Evolutionary conservation across 345 rosid species (phyloP).

Genomic region (Syzygium aqueum): DNA sequence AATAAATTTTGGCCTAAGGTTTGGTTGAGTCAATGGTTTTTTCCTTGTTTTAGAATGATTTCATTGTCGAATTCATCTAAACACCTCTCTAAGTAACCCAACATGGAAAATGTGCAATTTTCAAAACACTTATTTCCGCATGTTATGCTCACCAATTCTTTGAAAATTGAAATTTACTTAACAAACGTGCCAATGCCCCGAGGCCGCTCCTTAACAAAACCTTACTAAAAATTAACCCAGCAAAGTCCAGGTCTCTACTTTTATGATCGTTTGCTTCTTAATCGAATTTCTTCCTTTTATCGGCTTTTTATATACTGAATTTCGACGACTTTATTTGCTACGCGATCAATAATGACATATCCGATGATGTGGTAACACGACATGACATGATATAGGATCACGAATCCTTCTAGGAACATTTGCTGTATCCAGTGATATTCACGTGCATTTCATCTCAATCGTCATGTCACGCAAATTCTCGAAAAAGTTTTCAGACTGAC

Average conservation of each 20-base stretch:
- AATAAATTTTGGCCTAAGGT: neutral
- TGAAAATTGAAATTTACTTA: neutral
- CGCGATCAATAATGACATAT: neutral
- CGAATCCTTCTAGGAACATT: neutral
- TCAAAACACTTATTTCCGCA: neutral
- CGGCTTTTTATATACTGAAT: neutral
- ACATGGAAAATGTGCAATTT: neutral
- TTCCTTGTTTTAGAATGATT: neutral
- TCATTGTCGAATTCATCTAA: neutral
- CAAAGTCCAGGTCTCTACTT: neutral
- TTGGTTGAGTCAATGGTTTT: neutral
- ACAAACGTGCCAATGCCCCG: neutral
- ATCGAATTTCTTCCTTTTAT: neutral
- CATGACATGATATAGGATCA: neutral
- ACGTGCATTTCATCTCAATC: neutral
- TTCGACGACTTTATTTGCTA: neutral
- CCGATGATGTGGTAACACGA: neutral
- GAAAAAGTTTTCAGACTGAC: neutral
- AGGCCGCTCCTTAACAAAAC: neutral
- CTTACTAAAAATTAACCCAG: neutral
- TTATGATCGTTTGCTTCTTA: neutral
- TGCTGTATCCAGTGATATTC: neutral
- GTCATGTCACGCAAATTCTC: neutral
- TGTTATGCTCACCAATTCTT: neutral
- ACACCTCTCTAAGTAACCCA: neutral